Percentiles rank a stretch among this genome's conserved stretches.
Evolutionary conservation across 371 early-diverging fungal species (phyloP).

Genomic region (Gilbertella persicaria): DNA sequence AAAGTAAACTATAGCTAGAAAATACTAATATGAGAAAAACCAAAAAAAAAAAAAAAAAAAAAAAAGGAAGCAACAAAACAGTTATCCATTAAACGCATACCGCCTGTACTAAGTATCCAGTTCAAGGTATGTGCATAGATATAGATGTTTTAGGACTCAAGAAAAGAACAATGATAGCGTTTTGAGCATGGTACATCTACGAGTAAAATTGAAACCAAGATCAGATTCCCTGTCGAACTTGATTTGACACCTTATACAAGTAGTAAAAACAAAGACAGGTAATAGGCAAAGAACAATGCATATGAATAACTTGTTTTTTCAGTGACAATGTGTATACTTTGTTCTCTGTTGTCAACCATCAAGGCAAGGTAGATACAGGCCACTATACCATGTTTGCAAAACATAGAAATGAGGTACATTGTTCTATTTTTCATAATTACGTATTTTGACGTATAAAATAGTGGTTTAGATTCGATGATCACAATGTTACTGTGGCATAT

Average conservation of each 20-base stretch:
- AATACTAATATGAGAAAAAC: not conserved
- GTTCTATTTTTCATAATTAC: not conserved
- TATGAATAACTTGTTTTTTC: not conserved
- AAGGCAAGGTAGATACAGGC: slow-evolving; percentile 90
- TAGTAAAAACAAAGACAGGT: slow-evolving; percentile 25
- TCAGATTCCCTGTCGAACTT: slow-evolving; percentile 84
- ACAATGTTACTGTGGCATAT: slow-evolving; percentile 69
- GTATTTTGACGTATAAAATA: slow-evolving; percentile 28
- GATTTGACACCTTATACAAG: slow-evolving; percentile 93
- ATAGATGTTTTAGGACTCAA: not conserved
- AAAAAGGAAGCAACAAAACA: slow-evolving; percentile 80
- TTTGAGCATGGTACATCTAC: slow-evolving; percentile 78
- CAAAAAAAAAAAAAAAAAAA: not conserved
- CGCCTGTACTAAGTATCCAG: slow-evolving; percentile 89
- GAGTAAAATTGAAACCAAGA: slow-evolving; percentile 86
- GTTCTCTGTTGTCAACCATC: slow-evolving; percentile 91
- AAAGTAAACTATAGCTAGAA: not conserved
- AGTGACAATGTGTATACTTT: slow-evolving; percentile 75
- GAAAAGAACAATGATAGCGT: slow-evolving; percentile 51
- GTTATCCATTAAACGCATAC: slow-evolving; percentile 80
- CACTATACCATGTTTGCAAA: slow-evolving; percentile 89
- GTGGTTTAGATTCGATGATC: slow-evolving; percentile 95
- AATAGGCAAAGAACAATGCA: slow-evolving; percentile 10
- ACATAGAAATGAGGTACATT: slow-evolving; percentile 70
- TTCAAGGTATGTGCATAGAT: slow-evolving; percentile 66